Evolutionary conservation across 805 yeast species (phyloP).

Genomic region (Candida nitratophila): DNA sequence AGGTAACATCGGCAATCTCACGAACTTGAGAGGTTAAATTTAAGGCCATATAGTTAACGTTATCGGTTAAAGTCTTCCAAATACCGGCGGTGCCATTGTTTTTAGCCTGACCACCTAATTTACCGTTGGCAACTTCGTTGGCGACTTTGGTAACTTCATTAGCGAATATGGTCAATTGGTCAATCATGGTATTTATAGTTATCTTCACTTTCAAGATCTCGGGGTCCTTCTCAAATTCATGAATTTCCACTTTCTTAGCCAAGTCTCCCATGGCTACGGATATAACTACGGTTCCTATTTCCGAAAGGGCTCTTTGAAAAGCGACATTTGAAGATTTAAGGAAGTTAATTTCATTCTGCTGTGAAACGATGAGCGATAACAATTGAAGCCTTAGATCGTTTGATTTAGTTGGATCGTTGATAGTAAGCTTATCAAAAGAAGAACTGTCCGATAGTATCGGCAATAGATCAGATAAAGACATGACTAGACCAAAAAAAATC

Average conservation of each 20-base stretch:
- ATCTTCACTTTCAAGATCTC: constrained; percentile 74
- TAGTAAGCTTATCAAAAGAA: constrained; percentile 12
- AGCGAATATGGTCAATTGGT: constrained; percentile 75
- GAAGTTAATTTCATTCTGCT: constrained; percentile 10
- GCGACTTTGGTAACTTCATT: constrained; percentile 80
- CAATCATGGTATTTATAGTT: constrained; percentile 85
- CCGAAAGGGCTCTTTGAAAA: constrained; percentile 62
- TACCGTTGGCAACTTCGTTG: constrained; percentile 86
- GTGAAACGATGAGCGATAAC: neutral
- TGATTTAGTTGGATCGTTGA: constrained; percentile 5
- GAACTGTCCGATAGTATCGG: constrained; percentile 15
- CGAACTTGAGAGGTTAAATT: constrained; percentile 82
- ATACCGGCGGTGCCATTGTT: constrained; percentile 82
- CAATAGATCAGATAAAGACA: constrained; percentile 8
- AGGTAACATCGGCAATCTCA: constrained; percentile 83
- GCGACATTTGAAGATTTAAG: constrained; percentile 52
- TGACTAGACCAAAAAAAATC: neutral
- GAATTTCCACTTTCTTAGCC: constrained; percentile 71
- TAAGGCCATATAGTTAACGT: constrained; percentile 82
- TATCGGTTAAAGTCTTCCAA: constrained; percentile 80
- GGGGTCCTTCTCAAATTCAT: constrained; percentile 66
- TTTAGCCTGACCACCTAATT: constrained; percentile 83
- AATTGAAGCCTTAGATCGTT: neutral
- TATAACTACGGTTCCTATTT: constrained; percentile 79
- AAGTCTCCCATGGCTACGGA: constrained; percentile 88